Evolutionary conservation across 163 green algal genomes (phyloP).

Genomic region (Dunaliella salina): DNA sequence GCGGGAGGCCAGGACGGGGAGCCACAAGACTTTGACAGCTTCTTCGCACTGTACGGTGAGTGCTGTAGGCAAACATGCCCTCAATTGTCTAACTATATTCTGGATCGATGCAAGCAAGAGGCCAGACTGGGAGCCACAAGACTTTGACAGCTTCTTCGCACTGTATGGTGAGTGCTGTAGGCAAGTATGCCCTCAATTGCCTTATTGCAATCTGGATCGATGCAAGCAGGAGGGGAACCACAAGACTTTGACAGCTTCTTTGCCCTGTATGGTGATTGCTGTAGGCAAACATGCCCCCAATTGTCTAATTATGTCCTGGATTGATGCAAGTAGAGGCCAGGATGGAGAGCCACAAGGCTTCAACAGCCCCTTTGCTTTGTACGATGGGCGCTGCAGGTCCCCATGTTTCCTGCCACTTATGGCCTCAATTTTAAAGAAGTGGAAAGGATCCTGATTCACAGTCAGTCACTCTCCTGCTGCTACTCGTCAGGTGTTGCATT

Average conservation of each 20-base stretch:
- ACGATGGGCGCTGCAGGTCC: not conserved
- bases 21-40: conserved; percentile 17
- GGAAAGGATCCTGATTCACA: too few relatives aligned
- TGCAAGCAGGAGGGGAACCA: not conserved
- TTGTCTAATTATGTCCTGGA: not conserved
- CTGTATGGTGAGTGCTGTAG: conserved; percentile 7
- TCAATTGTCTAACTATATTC: not conserved
- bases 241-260: conserved; percentile 26
- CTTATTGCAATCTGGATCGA: not conserved
- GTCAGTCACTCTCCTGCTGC: too few relatives aligned
- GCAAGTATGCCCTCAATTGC: too few relatives aligned
- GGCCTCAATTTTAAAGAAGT: too few relatives aligned
- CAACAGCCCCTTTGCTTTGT: conserved; percentile 26
- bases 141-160: conserved; percentile 29
- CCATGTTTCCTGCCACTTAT: too few relatives aligned
- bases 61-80: not conserved
- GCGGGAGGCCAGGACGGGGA: not conserved
- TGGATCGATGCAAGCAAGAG: not conserved
- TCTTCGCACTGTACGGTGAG: conserved; percentile 23
- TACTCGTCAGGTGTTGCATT: too few relatives aligned
- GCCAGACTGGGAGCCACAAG: not conserved
- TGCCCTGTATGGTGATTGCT: conserved; percentile 14
- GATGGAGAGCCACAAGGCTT: not conserved
- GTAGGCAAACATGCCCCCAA: not conserved
- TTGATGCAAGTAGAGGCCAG: not conserved